Evolutionary conservation across 805 yeast species (phyloP), one percentile per base, ranked within the genome.

Genomic region (Metschnikowia similis): DNA sequence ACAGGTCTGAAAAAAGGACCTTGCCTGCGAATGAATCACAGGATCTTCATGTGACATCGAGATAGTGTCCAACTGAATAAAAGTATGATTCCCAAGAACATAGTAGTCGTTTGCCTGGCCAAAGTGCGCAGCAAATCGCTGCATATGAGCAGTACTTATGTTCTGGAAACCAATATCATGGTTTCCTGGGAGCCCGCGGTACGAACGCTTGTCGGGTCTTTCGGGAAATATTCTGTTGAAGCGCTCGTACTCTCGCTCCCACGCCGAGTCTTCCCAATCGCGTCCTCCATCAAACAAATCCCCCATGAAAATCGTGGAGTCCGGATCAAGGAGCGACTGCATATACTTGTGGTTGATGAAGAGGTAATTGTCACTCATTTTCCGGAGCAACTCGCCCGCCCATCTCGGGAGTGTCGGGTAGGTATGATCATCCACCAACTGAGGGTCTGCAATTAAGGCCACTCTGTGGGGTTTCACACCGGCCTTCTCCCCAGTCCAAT

Each of bases 111-210:
- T 80, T 0, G 94, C 71, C 37, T 81, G 81, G 1, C 98, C 99
- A 65, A 89, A 92, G 61, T 73, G 77, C 1, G 83, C 70, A 36
- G 77, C 69, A 66, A 91, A 94, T 56, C 98, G 70, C 34, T 79
- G 67, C 41, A 79, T 67, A 26, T 84, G 81, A 1, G 73, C 66
- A 27, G 76, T 74, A 14, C 81, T 73, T 13, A 94, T 81, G 51
- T 83, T 80, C 29, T 94, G 96, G 68, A 86, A 92, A 0, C 99
- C 99, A 55, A 95, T 89, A 64, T 94, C 99, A 65, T 94, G 99
- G 63, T 94, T 94, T 1, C 99, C 99, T 0, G 97, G 96, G 8
- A 79, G 61, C 2, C 74, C 66, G 32, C 69, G 57, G 46, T 64
- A 61, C 27, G 67, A 66, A 21, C 66, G 57, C 45, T 79, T 70